Base-by-base conservation (phyloP, 345 rosid genomes). In the Chamaenerion angustifolium region DNA sequence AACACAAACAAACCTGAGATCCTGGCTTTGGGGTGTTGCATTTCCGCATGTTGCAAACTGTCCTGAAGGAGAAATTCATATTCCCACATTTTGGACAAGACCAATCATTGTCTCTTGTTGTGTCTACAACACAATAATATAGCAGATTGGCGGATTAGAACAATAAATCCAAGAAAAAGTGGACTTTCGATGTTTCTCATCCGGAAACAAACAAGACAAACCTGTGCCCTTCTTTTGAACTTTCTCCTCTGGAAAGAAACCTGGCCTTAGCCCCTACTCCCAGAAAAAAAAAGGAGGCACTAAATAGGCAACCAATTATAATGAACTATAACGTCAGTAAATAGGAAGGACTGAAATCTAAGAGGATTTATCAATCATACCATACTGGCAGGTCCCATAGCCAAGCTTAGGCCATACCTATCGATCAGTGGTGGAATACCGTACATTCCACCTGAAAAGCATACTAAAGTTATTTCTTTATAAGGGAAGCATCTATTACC, bases 11-110 rank as follows among this genome's bases (percentile, higher is more conserved):
- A 65, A 93, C 99, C 96, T 84, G 95, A 49, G 95, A 69, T 35
- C 86, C 96, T 35, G 96, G 99, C 77, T 82, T 92, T 41, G 96
- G 90, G 10, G 96, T 92, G 66, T 80, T 92, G 82, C 99, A 92
- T 64, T 87, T 92, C 68, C 99, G 78, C 99, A 92, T 92, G 81
- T 92, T 92, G 74, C 99, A 92, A 63, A 88, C 73, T 54, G 74
- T 73, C 74, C 99, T 77, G 55, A 88, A 92, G 27, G 99, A 92
- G 66, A 92, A 92, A 73, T 92, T 92, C 45, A 92, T 67, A 58
- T 92, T 92, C 43, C 96, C 99, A 66, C 99, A 92, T 62, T 88
- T 88, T 2, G 96, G 96, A 66, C 99, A 92, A 37, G 88, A 73
- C 96, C 99, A 92, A 64, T 92, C 96, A 74, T 82, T 84, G 63